Evolutionary conservation across 225 moss, liverwort and hornwort species (phyloP), one percentile per base, ranked within the genome.

Genomic region (Polytrichum commune): DNA sequence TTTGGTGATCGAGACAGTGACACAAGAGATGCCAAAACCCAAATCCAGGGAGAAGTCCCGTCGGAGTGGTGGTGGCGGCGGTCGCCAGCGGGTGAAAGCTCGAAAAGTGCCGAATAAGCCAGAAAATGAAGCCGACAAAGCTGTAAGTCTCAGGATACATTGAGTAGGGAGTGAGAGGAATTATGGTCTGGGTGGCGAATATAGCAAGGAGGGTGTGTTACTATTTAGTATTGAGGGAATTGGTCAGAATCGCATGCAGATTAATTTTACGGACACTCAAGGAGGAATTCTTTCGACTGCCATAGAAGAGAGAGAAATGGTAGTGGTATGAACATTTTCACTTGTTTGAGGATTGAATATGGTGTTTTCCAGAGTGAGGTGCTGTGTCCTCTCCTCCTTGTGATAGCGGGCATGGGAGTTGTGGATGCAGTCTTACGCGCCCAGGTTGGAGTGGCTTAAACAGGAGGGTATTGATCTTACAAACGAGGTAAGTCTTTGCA

Each of bases 391-490:
- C 65, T 82, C 71, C 72, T 68, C 75, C 63, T 80, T 90, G 74
- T 84, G 75, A 90, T 90, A 69, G 72, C 73, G 72, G 62, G 77
- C 74, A 30, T 82, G 77, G 76, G 73, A 78, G 74, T 82, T 71
- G 73, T 69, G 73, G 79, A 78, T 83, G 85, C 92, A 95, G 95
- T 76, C 89, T 68, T 80, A 66, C 69, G 61, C 76, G 70, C 81
- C 86, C 29, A 92, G 87, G 75, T 80, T 95, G 89, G 92, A 91
- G 84, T 95, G 95, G 95, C 76, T 95, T 68, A 95, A 91, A 86
- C 91, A 95, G 75, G 92, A 95, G 77, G 95, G 95, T 69, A 86
- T 95, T 62, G 81, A 95, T 79, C 86, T 95, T 66, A 95, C 95
- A 25, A 80, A 79, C 67, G 88, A 92, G 92, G 95, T 95, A 78